phyloP scores from a whole-genome alignment of 306 rosid species.

The Medicago arabica region DNA sequence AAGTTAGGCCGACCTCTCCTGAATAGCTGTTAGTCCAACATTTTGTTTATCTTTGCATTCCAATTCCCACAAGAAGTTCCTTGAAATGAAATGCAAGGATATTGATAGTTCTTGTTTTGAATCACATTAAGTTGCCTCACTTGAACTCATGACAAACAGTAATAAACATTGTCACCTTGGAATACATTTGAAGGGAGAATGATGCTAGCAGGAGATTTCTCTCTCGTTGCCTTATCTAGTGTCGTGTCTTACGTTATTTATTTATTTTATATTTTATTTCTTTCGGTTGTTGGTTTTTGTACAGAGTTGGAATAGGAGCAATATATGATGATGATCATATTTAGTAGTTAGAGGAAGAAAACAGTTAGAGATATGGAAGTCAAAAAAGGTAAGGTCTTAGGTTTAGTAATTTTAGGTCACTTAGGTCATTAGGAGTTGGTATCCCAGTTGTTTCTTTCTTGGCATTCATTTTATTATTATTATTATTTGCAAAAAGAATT shows the following conservation, averaged over 20 bases:
- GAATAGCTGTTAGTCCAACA: too few relatives aligned
- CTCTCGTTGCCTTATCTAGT: slow-evolving; percentile 37
- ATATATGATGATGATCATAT: slow-evolving; percentile 35
- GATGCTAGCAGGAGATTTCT: slow-evolving; percentile 36
- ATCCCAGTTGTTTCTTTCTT: slow-evolving; percentile 34
- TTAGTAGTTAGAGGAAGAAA: slow-evolving; percentile 18
- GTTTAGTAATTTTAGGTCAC: slow-evolving; percentile 61
- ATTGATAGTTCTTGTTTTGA: too few relatives aligned
- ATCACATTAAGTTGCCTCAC: too few relatives aligned
- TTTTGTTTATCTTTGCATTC: too few relatives aligned
- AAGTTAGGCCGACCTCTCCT: too few relatives aligned
- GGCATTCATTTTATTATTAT: slow-evolving; percentile 50
- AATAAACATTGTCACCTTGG: slow-evolving; percentile 71
- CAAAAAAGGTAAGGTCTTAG: slow-evolving; percentile 71
- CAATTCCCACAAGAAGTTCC: too few relatives aligned
- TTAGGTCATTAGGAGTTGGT: slow-evolving; percentile 56
- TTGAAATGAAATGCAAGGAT: too few relatives aligned
- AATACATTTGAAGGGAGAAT: slow-evolving; percentile 64
- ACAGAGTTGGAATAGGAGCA: slow-evolving; percentile 83
- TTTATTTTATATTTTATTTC: slow-evolving; percentile 54
- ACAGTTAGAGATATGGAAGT: slow-evolving; percentile 35
- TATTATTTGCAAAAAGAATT: too few relatives aligned
- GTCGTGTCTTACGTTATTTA: slow-evolving; percentile 56
- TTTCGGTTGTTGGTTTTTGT: slow-evolving; percentile 78
- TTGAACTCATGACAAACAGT: background rate